Base-by-base conservation (phyloP, 768 basidiomycete species). In the Termitomyces heimii region DNA sequence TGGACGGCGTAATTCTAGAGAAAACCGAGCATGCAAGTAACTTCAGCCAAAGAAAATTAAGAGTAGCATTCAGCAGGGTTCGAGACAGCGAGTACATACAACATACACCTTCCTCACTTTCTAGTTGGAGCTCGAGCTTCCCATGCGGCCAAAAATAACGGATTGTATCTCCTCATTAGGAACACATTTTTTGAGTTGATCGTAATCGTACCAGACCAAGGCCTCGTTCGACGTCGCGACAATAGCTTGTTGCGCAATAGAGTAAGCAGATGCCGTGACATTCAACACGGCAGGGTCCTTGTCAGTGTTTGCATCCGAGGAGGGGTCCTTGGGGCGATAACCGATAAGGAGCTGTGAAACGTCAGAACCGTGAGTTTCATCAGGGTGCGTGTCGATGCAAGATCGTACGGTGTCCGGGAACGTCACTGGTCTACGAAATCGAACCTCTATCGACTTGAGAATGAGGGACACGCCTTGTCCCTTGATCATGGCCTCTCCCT, bases 141-240 rank as follows among this genome's bases (percentile, higher is more conserved):
- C 55, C 44, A 55, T 50, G 29, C 66, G 62, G 55, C 63, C 61
- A 20, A 55, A 63, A 35, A 76, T 59, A 14, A 75, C 71, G 34
- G 72, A 70, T 65, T 73, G 71, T 4, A 72, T 69, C 35, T 75
- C 73, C 56, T 82, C 77, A 0, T 82, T 83, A 6, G 88, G 86
- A 62, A 80, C 78, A 58, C 81, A 82, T 68, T 88, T 90, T 68
- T 70, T 77, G 53, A 88, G 75, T 18, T 61, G 73, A 55, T 88
- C 84, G 60, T 91, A 90, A 66, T 91, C 85, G 59, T 89, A 91
- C 89, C 89, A 91, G 9, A 89, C 88, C 20, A 88, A 65, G 3
- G 78, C 76, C 56, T 84, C 81, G 62, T 83, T 81, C 3, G 85
- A 82, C 58, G 83, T 79, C 0, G 87, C 81, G 6, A 89, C 88